phyloP scores from a whole-genome alignment of 1,139 yeast species.

The Candida sojae region DNA sequence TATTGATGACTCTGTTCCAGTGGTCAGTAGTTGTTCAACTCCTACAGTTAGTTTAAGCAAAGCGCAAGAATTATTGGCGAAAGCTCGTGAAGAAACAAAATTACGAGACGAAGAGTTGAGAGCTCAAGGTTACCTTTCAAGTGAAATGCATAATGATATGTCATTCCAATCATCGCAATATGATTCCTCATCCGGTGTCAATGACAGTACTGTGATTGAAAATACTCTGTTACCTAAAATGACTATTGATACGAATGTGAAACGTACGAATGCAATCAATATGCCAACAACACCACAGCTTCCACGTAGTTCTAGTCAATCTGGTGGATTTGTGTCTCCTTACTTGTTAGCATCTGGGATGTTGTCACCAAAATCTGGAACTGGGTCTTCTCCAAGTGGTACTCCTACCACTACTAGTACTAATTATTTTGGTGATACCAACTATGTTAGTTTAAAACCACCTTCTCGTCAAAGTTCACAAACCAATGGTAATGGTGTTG shows the following conservation, averaged over 20 bases:
- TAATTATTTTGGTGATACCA: conserved; percentile 10
- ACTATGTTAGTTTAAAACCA: conserved; percentile 6
- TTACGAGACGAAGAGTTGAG: conserved; percentile 57
- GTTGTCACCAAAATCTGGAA: conserved; percentile 47
- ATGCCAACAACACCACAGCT: conserved; percentile 33
- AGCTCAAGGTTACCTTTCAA: conserved; percentile 38
- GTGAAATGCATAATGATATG: conserved; percentile 19
- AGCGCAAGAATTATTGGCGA: conserved; percentile 84
- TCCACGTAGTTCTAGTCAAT: conserved; percentile 20
- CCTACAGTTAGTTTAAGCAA: conserved; percentile 86
- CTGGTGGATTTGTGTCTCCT: conserved; percentile 65
- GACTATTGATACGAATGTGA: conserved; percentile 31
- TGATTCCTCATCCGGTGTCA: conserved; percentile 21
- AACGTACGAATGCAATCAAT: not conserved
- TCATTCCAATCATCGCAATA: conserved; percentile 23
- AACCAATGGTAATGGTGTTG: not conserved
- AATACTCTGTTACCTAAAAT: conserved; percentile 28
- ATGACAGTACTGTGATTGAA: conserved; percentile 36
- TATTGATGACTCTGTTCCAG: conserved; percentile 89
- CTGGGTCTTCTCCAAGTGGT: conserved; percentile 22
- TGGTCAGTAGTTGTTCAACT: conserved; percentile 90
- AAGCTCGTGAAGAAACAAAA: conserved; percentile 74
- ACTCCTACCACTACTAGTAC: conserved; percentile 18
- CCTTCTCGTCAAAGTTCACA: conserved; percentile 10
- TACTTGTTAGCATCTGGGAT: conserved; percentile 60